Evolutionary conservation across 2,329 filamentous ascomycete species (phyloP).

Genomic region (Piedraia hortae): DNA sequence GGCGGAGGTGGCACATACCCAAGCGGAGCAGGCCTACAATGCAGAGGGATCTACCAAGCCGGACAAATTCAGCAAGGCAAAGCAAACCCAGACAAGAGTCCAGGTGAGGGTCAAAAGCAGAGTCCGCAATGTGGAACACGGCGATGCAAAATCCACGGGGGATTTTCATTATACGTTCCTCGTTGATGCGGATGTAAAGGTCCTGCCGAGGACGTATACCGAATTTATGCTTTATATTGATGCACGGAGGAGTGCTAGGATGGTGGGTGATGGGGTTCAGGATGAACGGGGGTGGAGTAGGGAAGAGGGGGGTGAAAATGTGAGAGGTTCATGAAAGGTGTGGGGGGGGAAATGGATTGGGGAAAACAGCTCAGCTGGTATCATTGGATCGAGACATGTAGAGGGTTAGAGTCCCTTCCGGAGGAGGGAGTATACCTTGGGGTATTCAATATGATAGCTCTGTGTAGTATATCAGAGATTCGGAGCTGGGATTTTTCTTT

Average conservation of each 20-base stretch:
- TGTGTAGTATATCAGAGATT: no score
- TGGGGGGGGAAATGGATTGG: no score
- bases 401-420: no score
- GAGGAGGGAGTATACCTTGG: no score
- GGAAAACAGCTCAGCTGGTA: no score
- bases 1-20: no score
- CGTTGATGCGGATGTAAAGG: conserved; percentile 34
- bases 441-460: no score
- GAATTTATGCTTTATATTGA: conserved; percentile 40
- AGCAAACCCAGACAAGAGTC: conserved; percentile 25
- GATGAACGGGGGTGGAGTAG: conserved; percentile 6
- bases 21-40: no score
- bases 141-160: conserved; percentile 36
- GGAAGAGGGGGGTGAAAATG: no score
- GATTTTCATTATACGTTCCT: conserved; percentile 53
- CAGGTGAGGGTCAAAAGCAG: conserved; percentile 46
- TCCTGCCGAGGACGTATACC: conserved; percentile 35
- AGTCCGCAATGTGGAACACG: conserved; percentile 44
- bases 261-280: conserved; percentile 18
- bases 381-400: no score
- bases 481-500: no score
- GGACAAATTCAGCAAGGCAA: conserved; percentile 8
- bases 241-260: conserved; percentile 27
- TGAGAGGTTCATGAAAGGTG: conserved; percentile 1
- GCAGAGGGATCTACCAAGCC: no score